Evolutionary conservation across 2,329 filamentous ascomycete genomes (phyloP), one percentile per base, ranked within the genome.

Genomic region (Fusarium caatingaense): DNA sequence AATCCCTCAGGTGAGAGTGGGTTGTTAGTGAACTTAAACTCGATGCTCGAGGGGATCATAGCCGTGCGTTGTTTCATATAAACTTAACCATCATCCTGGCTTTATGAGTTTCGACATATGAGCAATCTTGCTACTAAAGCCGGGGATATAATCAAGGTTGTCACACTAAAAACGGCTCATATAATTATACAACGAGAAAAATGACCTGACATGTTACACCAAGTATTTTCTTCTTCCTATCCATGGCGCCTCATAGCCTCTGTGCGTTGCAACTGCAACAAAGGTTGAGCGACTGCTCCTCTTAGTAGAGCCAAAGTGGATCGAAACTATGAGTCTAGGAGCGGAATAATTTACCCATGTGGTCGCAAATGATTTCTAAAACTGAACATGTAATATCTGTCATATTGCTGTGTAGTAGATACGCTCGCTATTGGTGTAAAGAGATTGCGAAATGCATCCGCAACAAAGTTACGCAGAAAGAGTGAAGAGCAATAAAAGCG

Each of bases 1-100:
- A 20, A 40, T 32, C 27, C 18, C 28, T 27, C 18, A 58, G 50
- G 32, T 25, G 45, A 28, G 30, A 57, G 27, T 49, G 34, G 28
- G 32, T 27, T 45, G 23, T 30, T 13, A 45, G 20, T 9, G 15
- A 64, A 37, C 23, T 40, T 28, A 27, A 53, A 53, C n/a, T 53
- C 23, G 49, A 41, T 37, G 34, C 18, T 37, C 10, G 18, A 37
- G 18, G 18, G 34, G 21, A 27, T 15, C 11, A 40, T 23, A 37
- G n/a, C 51, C 25, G 23, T 45, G 45, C 20, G 25, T 41, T 37
- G 61, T 58, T 58, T 49, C 32, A 25, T 13, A 30, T 50, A 50
- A 23, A 64, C 28, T 30, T 10, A n/a, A 23, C 27, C 18, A 23
- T 25, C 18, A 40, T 20, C 18, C 20, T 47, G 8, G 32, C 11